Base-by-base conservation (phyloP, 2,329 filamentous ascomycete species). In the Arthroderma sp. region DNA sequence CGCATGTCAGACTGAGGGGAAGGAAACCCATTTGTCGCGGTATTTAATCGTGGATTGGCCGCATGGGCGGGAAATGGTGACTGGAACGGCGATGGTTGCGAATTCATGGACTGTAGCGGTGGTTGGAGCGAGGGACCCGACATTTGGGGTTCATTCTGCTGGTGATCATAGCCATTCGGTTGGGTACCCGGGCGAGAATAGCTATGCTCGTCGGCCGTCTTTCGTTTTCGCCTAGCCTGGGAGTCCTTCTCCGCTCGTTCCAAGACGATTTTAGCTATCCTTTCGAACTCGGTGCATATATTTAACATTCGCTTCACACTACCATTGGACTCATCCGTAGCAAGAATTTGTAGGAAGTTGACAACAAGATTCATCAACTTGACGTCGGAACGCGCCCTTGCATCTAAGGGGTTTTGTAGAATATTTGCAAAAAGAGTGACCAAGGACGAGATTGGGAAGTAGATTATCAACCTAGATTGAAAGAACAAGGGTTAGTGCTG, bases 371-470 rank as follows among this genome's bases (percentile, higher is more conserved):
- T 86, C 87, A 98, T 95, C 15, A 96, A 68, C 52, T 84, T 83
- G 10, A 91, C 79, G 60, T 98, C 91, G 1, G 87, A 87, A 44
- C 86, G 80, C 36, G 89, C 89, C 38, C 87, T 77, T 1, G 83
- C 79, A 58, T 98, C 91, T 47, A 89, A 78, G 0, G 91, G 91
- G 54, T 96, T 96, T 60, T 98, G 91, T 1, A 98, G 66, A 39
- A 96, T 93, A 57, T 96, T 95, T 48, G 89, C 88, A 57, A 98
- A 98, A 1, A 98, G 69, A 0, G 91, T 96, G 38, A 98, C 87
- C 4, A 96, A 75, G 1, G 91, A 85, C 0, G 91, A 94, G 6
- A 98, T 88, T 0, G 91, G 91, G 66, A 94, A 98, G 65, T 98
- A 98, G 7, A 96, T 70, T 53, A 95, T 86, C 58, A 98, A 75